Evolutionary conservation across 306 rosid genomes (phyloP).

Genomic region (Prunus padus): DNA sequence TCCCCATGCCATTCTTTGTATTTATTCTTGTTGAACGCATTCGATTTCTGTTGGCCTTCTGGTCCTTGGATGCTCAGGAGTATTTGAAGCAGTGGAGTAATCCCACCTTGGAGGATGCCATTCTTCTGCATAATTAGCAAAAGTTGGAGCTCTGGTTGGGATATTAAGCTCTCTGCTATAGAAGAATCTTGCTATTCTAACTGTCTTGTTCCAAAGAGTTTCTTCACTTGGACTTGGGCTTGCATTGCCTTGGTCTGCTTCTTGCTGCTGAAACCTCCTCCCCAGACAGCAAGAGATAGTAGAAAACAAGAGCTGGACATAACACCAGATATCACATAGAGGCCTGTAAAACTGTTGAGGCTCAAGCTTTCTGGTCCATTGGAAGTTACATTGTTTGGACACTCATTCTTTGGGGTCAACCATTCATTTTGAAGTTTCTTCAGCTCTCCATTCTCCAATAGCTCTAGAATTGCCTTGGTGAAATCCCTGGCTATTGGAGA

Average conservation of each 20-base stretch:
- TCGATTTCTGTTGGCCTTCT: background rate
- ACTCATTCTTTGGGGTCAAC: slow-evolving; percentile 27
- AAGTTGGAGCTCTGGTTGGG: slow-evolving; percentile 40
- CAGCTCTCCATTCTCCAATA: slow-evolving; percentile 39
- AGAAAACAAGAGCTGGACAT: slow-evolving; percentile 51
- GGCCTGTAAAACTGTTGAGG: slow-evolving; percentile 44
- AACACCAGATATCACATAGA: slow-evolving; percentile 45
- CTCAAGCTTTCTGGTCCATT: slow-evolving; percentile 30
- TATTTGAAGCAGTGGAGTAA: background rate
- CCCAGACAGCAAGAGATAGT: slow-evolving; percentile 22
- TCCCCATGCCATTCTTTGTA: background rate
- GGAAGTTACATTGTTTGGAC: slow-evolving; percentile 27
- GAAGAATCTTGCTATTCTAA: background rate
- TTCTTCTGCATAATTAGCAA: background rate
- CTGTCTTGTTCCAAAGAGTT: background rate
- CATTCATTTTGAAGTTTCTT: slow-evolving; percentile 39
- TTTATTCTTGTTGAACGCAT: background rate
- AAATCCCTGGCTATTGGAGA: slow-evolving; percentile 56
- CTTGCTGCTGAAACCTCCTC: background rate
- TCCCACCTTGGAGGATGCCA: background rate
- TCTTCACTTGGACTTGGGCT: background rate
- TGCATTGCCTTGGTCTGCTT: background rate
- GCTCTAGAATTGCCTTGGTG: slow-evolving; percentile 45
- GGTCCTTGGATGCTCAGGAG: background rate
- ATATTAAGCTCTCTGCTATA: background rate